Evolutionary conservation across 768 basidiomycete genomes (phyloP).

Genomic region (Suillus subluteus): DNA sequence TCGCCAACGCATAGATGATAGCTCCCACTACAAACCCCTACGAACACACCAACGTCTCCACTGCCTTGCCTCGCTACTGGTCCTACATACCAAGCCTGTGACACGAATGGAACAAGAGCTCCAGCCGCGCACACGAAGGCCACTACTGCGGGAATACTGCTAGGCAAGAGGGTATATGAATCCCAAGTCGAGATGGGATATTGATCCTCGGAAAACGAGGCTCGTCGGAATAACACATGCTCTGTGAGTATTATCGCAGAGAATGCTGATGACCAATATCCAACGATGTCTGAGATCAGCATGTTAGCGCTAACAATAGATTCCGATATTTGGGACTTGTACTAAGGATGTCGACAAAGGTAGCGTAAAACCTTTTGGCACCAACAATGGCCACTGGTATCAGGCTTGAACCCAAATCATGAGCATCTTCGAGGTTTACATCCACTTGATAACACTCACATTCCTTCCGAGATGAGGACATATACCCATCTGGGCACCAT

Average conservation of each 20-base stretch:
- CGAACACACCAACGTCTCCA: neutral
- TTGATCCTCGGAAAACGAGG: neutral
- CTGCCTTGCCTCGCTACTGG: neutral
- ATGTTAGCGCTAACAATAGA: neutral
- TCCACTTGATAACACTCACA: neutral
- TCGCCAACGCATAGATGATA: neutral
- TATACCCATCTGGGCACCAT: neutral
- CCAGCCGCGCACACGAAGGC: neutral
- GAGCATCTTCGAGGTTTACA: neutral
- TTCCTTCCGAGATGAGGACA: neutral
- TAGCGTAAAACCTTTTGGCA: neutral
- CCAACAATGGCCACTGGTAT: neutral
- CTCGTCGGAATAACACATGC: neutral
- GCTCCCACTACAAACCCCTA: neutral
- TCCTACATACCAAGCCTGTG: neutral
- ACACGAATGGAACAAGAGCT: neutral
- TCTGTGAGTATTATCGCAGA: neutral
- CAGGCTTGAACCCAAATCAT: neutral
- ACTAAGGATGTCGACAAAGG: neutral
- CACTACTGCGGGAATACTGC: neutral
- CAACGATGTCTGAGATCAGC: neutral
- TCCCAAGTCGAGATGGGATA: neutral
- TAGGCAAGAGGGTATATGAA: neutral
- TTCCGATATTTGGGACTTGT: neutral
- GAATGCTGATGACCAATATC: neutral